Evolutionary conservation across 768 basidiomycete species (phyloP).

Genomic region (Terana coerulea): DNA sequence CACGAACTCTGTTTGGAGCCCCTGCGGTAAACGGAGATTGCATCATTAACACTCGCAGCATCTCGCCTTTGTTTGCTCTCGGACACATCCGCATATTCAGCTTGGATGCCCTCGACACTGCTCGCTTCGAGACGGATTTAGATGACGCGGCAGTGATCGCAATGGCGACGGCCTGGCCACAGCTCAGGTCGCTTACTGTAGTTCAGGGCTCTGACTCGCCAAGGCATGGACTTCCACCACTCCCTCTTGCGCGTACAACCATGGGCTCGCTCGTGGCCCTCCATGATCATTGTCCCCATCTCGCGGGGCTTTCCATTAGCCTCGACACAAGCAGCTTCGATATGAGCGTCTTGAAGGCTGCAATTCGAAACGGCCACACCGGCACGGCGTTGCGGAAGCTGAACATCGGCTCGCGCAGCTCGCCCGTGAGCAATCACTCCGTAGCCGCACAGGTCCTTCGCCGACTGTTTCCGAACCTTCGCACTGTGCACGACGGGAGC

Average conservation of each 20-base stretch:
- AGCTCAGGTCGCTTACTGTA: constrained; percentile 3
- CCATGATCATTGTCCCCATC: constrained; percentile 7
- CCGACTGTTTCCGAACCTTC: constrained; percentile 9
- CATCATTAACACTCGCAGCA: neutral
- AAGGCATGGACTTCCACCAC: neutral
- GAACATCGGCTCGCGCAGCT: constrained; percentile 10
- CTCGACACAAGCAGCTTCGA: constrained; percentile 7
- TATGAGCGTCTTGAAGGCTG: neutral
- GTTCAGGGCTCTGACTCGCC: constrained; percentile 5
- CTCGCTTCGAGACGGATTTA: constrained; percentile 11
- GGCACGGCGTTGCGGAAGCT: constrained; percentile 6
- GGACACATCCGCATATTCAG: neutral
- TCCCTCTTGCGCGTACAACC: constrained; percentile 4
- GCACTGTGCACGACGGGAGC: constrained; percentile 7
- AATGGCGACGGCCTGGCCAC: constrained; percentile 7
- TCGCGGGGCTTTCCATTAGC: constrained; percentile 9
- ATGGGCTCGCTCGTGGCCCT: constrained; percentile 6
- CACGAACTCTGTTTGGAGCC: no score
- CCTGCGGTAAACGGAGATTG: neutral
- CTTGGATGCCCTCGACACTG: constrained; percentile 2
- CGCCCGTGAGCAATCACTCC: constrained; percentile 12
- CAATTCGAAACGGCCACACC: neutral
- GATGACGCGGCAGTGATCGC: constrained; percentile 3
- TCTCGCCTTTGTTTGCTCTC: constrained; percentile 3
- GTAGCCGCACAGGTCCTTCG: constrained; percentile 9